Evolutionary conservation across 2,329 filamentous ascomycete species (phyloP).

Genomic region (Pseudocercospora musae): DNA sequence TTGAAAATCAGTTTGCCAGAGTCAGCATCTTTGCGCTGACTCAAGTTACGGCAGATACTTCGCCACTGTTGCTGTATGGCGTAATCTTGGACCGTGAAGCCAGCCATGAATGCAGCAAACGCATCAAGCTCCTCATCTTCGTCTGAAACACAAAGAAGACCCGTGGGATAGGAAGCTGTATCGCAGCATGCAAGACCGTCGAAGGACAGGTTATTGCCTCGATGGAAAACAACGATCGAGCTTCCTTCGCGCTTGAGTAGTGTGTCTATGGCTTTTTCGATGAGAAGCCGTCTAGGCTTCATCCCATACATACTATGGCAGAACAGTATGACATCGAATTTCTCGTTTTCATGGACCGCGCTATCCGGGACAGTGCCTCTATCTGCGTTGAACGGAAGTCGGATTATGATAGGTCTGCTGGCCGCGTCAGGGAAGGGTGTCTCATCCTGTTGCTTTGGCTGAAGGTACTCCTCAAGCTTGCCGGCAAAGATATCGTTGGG

Average conservation of each 20-base stretch:
- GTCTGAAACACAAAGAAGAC: slow-evolving; percentile 44
- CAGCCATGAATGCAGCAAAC: slow-evolving; percentile 55
- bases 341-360: slow-evolving; percentile 31
- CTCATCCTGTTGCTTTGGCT: slow-evolving; percentile 26
- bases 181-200: slow-evolving; percentile 49
- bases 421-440: slow-evolving; percentile 39
- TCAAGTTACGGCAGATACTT: slow-evolving; percentile 50
- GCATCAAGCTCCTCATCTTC: slow-evolving; percentile 46
- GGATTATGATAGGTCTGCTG: background rate
- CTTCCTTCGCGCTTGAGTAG: slow-evolving; percentile 42
- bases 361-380: slow-evolving; percentile 26
- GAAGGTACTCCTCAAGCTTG: slow-evolving; percentile 45
- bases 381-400: slow-evolving; percentile 5
- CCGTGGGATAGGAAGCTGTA: slow-evolving; percentile 48
- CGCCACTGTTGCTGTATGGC: slow-evolving; percentile 47
- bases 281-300: slow-evolving; percentile 46
- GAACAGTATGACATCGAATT: slow-evolving; percentile 58
- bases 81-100: slow-evolving; percentile 41
- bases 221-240: slow-evolving; percentile 56
- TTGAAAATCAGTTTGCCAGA: slow-evolving; percentile 48
- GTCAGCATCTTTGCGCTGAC: slow-evolving; percentile 38
- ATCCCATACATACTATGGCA: slow-evolving; percentile 65
- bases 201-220: slow-evolving; percentile 44
- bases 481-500: slow-evolving; percentile 49
- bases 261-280: slow-evolving; percentile 49